A percentile compares a stretch with the other conserved stretches of the same genome.
Evolutionary conservation across 164 flowering plant genomes (phyloP).

Genomic region (Magnolia changhungtana): DNA sequence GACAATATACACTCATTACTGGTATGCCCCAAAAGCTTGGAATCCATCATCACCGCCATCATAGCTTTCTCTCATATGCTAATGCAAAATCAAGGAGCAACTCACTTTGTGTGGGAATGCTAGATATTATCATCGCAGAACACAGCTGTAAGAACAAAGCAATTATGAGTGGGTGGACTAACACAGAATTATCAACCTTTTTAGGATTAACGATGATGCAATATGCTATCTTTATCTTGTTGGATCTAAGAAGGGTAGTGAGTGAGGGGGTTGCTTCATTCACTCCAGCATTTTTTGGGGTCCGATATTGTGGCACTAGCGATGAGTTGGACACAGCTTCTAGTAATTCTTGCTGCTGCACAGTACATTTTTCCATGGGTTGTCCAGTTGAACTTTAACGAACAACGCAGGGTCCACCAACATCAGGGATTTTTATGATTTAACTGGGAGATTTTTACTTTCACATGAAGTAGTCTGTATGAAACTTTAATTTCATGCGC

Average conservation of each 20-base stretch:
- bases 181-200: background rate
- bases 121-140: background rate
- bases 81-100: background rate
- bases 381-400: background rate
- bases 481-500: no score
- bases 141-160: background rate
- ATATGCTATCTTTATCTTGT: background rate
- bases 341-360: background rate
- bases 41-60: background rate
- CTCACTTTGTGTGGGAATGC: background rate
- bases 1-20: background rate
- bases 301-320: background rate
- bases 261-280: background rate
- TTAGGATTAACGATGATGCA: background rate
- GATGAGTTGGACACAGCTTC: background rate
- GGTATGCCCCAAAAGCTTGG: background rate
- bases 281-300: background rate
- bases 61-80: background rate
- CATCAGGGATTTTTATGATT: background rate
- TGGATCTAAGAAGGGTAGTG: background rate
- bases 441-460: no score
- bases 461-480: no score
- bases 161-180: background rate
- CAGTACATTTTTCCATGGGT: background rate
- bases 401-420: background rate